Evolutionary conservation across 108 stramenopile genomes (phyloP).

Genomic region (Nannochloropsis salina): DNA sequence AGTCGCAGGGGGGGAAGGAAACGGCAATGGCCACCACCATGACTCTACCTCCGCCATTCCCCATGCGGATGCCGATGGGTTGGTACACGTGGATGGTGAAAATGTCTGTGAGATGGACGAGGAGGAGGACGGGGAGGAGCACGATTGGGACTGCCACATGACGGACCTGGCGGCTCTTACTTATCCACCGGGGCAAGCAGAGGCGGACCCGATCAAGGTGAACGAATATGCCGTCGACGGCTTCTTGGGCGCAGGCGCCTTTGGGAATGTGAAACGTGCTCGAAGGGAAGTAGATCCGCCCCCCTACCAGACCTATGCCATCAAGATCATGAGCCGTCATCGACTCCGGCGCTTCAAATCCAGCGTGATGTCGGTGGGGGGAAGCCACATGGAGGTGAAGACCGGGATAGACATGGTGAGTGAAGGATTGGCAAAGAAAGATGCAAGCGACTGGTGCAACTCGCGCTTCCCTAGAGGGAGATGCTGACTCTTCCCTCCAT

Average conservation of each 20-base stretch:
- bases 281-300: slow-evolving; percentile 23
- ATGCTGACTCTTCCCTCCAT: background rate
- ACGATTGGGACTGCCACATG: background rate
- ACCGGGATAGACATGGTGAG: slow-evolving; percentile 33
- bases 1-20: slow-evolving; percentile 3
- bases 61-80: background rate
- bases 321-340: slow-evolving; percentile 46
- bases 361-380: slow-evolving; percentile 33
- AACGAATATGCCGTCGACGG: background rate
- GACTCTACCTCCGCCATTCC: background rate
- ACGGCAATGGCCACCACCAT: background rate
- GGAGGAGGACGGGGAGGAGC: background rate
- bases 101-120: background rate
- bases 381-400: slow-evolving; percentile 34
- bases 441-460: background rate
- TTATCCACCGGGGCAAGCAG: background rate
- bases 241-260: background rate
- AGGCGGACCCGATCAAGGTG: background rate
- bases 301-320: slow-evolving; percentile 34
- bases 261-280: background rate
- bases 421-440: background rate
- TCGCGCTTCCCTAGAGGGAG: background rate
- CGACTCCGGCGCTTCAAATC: slow-evolving; percentile 31
- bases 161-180: background rate
- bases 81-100: background rate